A percentile compares a stretch with the other conserved stretches of the same genome.
Conservation (phyloP, 2,329 filamentous ascomycete species). For the Microcyclosporella mali region DNA sequence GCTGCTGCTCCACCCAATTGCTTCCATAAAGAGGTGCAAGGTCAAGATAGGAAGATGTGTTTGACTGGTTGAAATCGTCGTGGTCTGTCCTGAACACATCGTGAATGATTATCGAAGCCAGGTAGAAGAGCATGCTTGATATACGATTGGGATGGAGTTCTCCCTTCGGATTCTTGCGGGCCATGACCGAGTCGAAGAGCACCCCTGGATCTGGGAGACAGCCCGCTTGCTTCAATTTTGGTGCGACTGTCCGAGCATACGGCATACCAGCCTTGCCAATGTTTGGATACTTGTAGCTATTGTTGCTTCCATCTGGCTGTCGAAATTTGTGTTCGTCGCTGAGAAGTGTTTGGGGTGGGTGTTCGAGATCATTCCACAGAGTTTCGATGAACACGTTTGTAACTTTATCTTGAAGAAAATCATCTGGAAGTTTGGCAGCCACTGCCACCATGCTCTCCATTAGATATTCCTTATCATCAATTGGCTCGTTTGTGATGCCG, state of each 20-base stretch:
- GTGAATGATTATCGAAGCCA: conserved; percentile 60
- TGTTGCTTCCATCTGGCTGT: conserved; percentile 45
- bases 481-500: conserved; percentile 41
- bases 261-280: conserved; percentile 60
- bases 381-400: conserved; percentile 42
- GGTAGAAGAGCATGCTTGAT: conserved; percentile 68
- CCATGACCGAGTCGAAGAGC: conserved; percentile 63
- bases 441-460: conserved; percentile 53
- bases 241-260: conserved; percentile 62
- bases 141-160: conserved; percentile 62
- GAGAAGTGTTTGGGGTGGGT: conserved; percentile 42
- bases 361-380: conserved; percentile 44
- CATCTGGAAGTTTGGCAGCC: conserved; percentile 39
- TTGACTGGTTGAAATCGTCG: conserved; percentile 55
- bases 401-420: conserved; percentile 35
- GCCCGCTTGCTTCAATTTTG: conserved; percentile 51
- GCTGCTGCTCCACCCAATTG: conserved; percentile 59
- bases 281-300: conserved; percentile 57
- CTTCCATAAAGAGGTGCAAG: conserved; percentile 67
- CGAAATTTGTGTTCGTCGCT: conserved; percentile 42
- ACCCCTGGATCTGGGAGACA: conserved; percentile 59
- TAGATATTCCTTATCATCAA: conserved; percentile 57
- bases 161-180: conserved; percentile 52
- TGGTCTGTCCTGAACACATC: conserved; percentile 62
- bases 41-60: conserved; percentile 70